Evolutionary conservation across 1,284 basidiomycete species (phyloP), one percentile per base, ranked within the genome.

Genomic region (Microstroma glucosiphilum): DNA sequence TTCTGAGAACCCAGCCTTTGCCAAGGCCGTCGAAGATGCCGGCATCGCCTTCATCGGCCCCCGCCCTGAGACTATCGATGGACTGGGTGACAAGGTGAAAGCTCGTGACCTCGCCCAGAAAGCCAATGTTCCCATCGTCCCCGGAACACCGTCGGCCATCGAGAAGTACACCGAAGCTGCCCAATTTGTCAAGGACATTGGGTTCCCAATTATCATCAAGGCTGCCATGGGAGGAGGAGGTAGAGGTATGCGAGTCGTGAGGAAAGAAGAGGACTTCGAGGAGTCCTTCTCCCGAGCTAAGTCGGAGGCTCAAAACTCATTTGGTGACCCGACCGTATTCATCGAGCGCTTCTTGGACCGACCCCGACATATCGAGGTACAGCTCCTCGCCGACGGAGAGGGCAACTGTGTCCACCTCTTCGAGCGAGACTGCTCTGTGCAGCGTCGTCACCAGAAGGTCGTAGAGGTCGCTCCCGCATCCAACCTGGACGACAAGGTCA

Each of bases 151-250:
- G 30, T 96, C 93, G 46, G 87, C 96, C 1, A 94, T 99, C 66
- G 88, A 80, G 9, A 83, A 84, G 4, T 97, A 91, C 83, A 81
- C 86, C 61, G 88, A 92, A 17, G 96, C 90, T 61, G 87, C 88
- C 68, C 82, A 86, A 0, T 98, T 98, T 82, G 91, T 96, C 79
- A 86, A 94, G 73, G 88, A 97, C 81, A 87, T 93, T 78, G 94
- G 94, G 46, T 96, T 96, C 84, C 94, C 94, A 68, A 88, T 90
- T 86, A 74, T 77, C 82, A 93, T 96, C 85, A 96, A 96, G 82
- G 93, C 93, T 56, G 93, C 93, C 25, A 96, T 96, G 91, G 94
- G 94, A 64, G 94, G 94, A 70, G 94, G 94, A 77, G 94, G 94
- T 63, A 90, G 93, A 76, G 94, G 94, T 69, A 98, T 98, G 94